Evolutionary conservation across 2,329 filamentous ascomycete species (phyloP), one percentile per base, ranked within the genome.

Genomic region (Verticillium dahliae): DNA sequence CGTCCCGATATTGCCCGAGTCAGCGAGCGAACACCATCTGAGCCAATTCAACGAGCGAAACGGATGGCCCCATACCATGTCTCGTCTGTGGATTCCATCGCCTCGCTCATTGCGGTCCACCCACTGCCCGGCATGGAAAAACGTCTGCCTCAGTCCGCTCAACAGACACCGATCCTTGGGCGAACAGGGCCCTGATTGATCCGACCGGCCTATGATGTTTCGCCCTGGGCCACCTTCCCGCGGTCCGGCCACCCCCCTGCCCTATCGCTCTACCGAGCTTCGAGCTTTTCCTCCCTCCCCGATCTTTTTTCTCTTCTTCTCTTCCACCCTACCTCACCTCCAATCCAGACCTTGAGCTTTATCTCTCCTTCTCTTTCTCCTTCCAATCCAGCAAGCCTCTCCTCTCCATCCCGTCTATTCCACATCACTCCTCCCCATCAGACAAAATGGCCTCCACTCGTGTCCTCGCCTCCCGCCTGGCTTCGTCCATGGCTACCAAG

Each of bases 361-460:
- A 62, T 59, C 61, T 62, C 62, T 65, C 61, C 63, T 60, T 66
- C 63, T 56, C 64, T 66, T 61, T 59, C 54, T 64, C 62, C 22
- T 31, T 52, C 64, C 60, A 62, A 62, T 61, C 61, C 64, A 67
- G 62, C 65, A 62, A 52, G 61, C 62, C 62, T 60, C 64, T 64
- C 59, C 68, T 69, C 69, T 69, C 68, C 68, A 72, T 70, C 69
- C 71, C 72, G 45, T 27, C 45, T 52, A 52, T 52, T 52, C 45
- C 45, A 52, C 45, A 52, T 52, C 18, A 77, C 76, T 78, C 75
- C 74, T 73, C 75, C 74, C 75, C 75, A 73, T 70, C 69, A 81
- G 80, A 87, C 85, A 85, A 85, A 91, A 92, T 92, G 90, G 87
- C 89, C 78, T 84, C 86, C 79, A 81, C 86, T 78, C 89, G 90